Evolutionary conservation across 495 filamentous ascomycete species (phyloP), one percentile per base, ranked within the genome.

Genomic region (Penicillium soppii): DNA sequence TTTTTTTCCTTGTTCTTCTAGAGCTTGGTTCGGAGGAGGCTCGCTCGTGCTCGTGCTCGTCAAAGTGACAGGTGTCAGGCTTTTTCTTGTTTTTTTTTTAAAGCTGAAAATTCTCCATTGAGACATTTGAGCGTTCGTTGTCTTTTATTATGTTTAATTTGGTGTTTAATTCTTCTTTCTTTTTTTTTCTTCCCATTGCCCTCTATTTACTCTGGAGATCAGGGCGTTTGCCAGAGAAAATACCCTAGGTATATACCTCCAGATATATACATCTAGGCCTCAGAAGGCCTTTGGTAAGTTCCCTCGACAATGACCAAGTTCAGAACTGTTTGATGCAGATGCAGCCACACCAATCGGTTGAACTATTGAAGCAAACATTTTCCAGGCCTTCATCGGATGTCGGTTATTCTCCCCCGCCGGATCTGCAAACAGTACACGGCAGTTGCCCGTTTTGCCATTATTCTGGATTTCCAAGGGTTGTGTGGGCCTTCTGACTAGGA

Each of bases 351-450:
- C 61, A 67, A 67, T 67, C 53, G 53, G 42, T 47, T 53, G 19
- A 56, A 48, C 57, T 45, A 52, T 47, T 30, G 41, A n/a, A 53
- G 55, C 65, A 68, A 68, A 66, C 65, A 68, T 61, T 57, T 43
- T 5, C 23, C 27, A 3, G 27, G 37, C 47, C 49, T 57, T 54
- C 41, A 56, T 47, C 54, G 52, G 54, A 53, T 43, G 47, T 48
- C 47, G 52, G 55, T 41, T 50, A 46, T 26, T 10, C 33, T 17
- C 30, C 53, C 45, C 58, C 47, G 43, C n/a, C 44, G 55, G 56
- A 60, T 65, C 58, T 58, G 53, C 62, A 66, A 63, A 66, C 62
- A 49, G 62, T 56, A 53, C 27, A 35, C 36, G 56, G 50, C 50
- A 47, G 50, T 25, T 53, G 50, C 35, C 50, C 52, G 35, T 56